These are phyloP conservation scores for Termitomyces sp. DNA, from an alignment of 768 basidiomycete genomes.

Conservation along the genomic window DNA sequence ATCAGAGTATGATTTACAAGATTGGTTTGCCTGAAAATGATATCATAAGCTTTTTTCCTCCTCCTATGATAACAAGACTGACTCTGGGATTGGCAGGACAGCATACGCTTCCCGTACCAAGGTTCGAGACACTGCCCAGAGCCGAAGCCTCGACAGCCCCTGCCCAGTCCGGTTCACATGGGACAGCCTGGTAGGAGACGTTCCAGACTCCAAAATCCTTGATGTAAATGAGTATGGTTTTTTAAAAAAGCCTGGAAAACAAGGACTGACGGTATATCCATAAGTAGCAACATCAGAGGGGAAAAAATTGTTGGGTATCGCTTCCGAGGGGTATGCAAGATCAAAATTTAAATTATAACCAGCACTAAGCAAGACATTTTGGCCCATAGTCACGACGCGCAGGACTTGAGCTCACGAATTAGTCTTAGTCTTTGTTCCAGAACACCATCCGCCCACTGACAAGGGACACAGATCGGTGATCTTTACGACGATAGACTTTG, in stretches of 20 bases:
- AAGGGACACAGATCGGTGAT: conserved; percentile 77
- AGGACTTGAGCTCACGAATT: conserved; percentile 49
- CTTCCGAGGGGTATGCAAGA: conserved; percentile 68
- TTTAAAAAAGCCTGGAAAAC: background rate
- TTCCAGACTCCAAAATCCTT: conserved; percentile 91
- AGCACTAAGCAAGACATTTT: conserved; percentile 35
- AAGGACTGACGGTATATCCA: conserved; percentile 39
- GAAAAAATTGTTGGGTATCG: conserved; percentile 70
- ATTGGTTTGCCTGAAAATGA: conserved; percentile 40
- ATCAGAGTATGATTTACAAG: conserved; percentile 72
- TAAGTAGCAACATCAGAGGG: conserved; percentile 66
- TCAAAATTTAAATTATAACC: conserved; percentile 78
- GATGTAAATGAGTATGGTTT: background rate
- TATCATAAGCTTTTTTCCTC: background rate
- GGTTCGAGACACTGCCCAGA: conserved; percentile 58
- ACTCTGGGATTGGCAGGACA: conserved; percentile 71
- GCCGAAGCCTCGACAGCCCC: conserved; percentile 56
- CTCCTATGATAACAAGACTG: conserved; percentile 12
- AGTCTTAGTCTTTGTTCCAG: conserved; percentile 51
- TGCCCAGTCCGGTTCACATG: conserved; percentile 59
- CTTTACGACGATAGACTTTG: conserved; percentile 67
- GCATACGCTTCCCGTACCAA: conserved; percentile 55
- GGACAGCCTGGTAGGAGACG: conserved; percentile 60
- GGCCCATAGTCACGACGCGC: background rate
- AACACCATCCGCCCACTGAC: conserved; percentile 62